phyloP scores from a whole-genome alignment of 345 rosid species.

The Salix caprea region DNA sequence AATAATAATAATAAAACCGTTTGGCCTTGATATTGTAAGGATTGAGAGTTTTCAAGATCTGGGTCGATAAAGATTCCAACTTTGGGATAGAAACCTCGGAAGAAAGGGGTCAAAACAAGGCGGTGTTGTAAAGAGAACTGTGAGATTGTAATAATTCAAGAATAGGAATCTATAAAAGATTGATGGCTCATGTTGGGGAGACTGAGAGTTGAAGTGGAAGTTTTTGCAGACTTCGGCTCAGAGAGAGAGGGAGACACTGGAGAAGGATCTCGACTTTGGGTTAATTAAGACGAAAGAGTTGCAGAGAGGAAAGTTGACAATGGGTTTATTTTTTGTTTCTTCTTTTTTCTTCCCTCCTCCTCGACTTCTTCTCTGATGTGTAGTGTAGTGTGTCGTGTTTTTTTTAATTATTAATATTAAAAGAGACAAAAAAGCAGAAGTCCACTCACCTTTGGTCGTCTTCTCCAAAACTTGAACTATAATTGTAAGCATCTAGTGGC shows the following conservation, averaged over 20 bases:
- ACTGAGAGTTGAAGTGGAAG: neutral
- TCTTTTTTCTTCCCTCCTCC: neutral
- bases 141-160: neutral
- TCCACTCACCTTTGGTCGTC: neutral
- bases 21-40: neutral
- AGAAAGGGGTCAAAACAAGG: neutral
- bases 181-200: neutral
- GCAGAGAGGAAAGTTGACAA: slow-evolving; percentile 30
- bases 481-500: neutral
- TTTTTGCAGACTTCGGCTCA: neutral
- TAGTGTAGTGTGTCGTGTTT: neutral
- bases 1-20: neutral
- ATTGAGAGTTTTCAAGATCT: neutral
- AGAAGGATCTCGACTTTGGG: slow-evolving; percentile 1
- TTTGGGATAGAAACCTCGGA: neutral
- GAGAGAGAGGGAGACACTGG: neutral
- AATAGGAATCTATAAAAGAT: neutral
- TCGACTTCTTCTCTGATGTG: neutral
- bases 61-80: neutral
- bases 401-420: neutral
- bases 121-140: neutral
- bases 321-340: slow-evolving; percentile 9
- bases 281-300: neutral
- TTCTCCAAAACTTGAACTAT: neutral
- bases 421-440: neutral